These are phyloP conservation scores for Sugiyamaella smithiae DNA, from an alignment of 805 yeast species.

Conservation along the genomic window DNA sequence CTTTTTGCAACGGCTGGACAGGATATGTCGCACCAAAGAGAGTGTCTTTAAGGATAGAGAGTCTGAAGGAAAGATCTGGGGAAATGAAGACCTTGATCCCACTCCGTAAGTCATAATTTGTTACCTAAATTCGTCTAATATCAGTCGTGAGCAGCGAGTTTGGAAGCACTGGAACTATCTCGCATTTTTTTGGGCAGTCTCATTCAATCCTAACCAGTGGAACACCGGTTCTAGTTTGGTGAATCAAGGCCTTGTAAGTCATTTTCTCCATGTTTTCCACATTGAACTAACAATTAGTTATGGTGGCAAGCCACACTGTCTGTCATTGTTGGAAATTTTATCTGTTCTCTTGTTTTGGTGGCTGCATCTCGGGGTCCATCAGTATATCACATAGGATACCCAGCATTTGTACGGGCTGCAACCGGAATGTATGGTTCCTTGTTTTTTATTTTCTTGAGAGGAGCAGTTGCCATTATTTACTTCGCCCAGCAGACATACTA, in stretches of 20 bases:
- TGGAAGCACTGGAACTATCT: slow-evolving; percentile 5
- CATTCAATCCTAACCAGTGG: slow-evolving; percentile 3
- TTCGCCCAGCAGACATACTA: slow-evolving; percentile 3
- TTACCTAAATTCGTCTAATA: neutral
- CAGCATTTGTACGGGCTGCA: slow-evolving; percentile 18
- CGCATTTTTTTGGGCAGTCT: slow-evolving; percentile 4
- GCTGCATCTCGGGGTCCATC: slow-evolving; percentile 3
- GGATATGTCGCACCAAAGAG: neutral
- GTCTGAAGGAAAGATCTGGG: slow-evolving; percentile 1
- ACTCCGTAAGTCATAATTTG: neutral
- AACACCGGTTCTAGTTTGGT: slow-evolving; percentile 4
- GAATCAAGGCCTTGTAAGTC: neutral
- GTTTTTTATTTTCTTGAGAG: neutral
- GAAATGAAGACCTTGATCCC: slow-evolving; percentile 2
- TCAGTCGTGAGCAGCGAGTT: neutral
- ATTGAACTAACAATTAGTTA: neutral
- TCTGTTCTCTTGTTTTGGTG: slow-evolving; percentile 1
- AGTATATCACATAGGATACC: slow-evolving; percentile 20
- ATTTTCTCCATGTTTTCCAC: neutral
- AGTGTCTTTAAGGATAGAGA: neutral
- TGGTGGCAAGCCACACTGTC: slow-evolving; percentile 5
- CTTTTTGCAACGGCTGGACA: slow-evolving; percentile 1
- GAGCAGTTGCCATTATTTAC: slow-evolving; percentile 2
- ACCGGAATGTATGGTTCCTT: slow-evolving; percentile 18
- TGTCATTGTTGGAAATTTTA: neutral